Conservation (phyloP, 2,329 filamentous ascomycete genomes). For the Talaromyces sp. region DNA sequence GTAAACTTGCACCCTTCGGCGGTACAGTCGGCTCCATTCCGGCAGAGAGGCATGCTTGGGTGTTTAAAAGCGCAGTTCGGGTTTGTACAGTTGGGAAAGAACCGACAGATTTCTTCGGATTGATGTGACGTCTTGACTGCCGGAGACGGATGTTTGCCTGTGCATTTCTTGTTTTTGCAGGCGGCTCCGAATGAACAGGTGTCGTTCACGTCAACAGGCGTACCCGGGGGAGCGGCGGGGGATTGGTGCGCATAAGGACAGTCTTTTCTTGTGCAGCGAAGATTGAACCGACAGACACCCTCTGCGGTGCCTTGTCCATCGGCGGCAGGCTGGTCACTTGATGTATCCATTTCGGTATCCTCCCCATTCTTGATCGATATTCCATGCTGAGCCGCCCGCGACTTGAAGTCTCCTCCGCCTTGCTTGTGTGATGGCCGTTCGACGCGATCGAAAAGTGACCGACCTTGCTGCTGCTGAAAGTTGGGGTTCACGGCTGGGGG, state of each 20-base stretch:
- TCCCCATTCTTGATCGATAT: slow-evolving; percentile 15
- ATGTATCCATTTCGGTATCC: slow-evolving; percentile 33
- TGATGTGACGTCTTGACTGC: slow-evolving; percentile 74
- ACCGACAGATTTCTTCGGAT: slow-evolving; percentile 80
- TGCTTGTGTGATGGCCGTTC: slow-evolving; percentile 47
- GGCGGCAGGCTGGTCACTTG: slow-evolving; percentile 27
- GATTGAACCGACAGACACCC: slow-evolving; percentile 81
- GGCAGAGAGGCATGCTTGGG: slow-evolving; percentile 77
- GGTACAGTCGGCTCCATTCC: slow-evolving; percentile 85
- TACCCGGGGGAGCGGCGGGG: slow-evolving; percentile 74
- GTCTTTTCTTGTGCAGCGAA: slow-evolving; percentile 79
- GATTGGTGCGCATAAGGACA: slow-evolving; percentile 95
- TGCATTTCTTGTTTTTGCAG: slow-evolving; percentile 95
- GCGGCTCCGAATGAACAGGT: slow-evolving; percentile 79
- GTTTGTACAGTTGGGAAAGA: slow-evolving; percentile 88
- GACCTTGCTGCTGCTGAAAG: slow-evolving; percentile 46
- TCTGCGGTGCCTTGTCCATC: slow-evolving; percentile 51
- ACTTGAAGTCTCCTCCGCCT: slow-evolving; percentile 50
- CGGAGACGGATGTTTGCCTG: slow-evolving; percentile 85
- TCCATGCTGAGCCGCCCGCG: slow-evolving; percentile 32
- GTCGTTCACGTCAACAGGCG: slow-evolving; percentile 71
- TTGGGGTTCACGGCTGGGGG: slow-evolving; percentile 49
- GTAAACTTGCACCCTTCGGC: slow-evolving; percentile 81
- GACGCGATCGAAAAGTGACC: slow-evolving; percentile 71
- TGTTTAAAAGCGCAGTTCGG: slow-evolving; percentile 83